A percentile compares a stretch with the other conserved stretches of the same genome.
Evolutionary conservation across 2,329 filamentous ascomycete genomes (phyloP).

Genomic region (Pseudocercospora musae): DNA sequence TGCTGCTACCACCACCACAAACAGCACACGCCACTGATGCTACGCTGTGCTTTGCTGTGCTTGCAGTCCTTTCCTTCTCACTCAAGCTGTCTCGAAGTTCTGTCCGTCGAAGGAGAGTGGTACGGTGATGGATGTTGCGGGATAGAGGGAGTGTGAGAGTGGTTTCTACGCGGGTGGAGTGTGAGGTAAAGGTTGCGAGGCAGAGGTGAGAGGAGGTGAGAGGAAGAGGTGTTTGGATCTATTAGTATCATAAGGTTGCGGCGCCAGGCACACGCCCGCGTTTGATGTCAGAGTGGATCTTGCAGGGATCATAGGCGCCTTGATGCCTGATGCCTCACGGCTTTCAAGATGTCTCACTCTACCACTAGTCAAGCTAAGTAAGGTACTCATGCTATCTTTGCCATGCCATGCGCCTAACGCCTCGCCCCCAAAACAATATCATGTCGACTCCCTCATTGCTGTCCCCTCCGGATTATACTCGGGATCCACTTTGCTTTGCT

Average conservation of each 20-base stretch:
- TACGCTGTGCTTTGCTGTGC: background rate
- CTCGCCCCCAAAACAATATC: background rate
- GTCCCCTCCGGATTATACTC: conserved; percentile 34
- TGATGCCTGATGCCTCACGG: background rate
- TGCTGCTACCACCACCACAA: background rate
- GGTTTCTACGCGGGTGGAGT: background rate
- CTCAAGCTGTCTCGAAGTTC: background rate
- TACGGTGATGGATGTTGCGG: background rate
- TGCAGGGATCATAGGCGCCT: background rate
- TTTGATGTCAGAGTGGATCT: background rate
- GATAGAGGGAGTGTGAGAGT: background rate
- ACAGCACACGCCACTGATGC: background rate
- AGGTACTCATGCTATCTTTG: background rate
- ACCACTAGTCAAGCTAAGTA: too few species aligned
- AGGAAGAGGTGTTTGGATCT: background rate
- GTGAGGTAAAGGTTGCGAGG: background rate
- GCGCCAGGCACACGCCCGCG: background rate
- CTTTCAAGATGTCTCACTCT: background rate
- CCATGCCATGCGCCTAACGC: background rate
- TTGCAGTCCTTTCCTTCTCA: background rate
- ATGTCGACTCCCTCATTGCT: background rate
- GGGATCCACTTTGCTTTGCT: conserved; percentile 64
- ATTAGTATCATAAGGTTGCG: background rate
- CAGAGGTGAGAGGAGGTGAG: background rate
- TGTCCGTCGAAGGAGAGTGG: background rate